A percentile compares a stretch with the other conserved stretches of the same genome.
Conservation (phyloP, 2,329 filamentous ascomycete species). For the Paecilomyces variotii region DNA sequence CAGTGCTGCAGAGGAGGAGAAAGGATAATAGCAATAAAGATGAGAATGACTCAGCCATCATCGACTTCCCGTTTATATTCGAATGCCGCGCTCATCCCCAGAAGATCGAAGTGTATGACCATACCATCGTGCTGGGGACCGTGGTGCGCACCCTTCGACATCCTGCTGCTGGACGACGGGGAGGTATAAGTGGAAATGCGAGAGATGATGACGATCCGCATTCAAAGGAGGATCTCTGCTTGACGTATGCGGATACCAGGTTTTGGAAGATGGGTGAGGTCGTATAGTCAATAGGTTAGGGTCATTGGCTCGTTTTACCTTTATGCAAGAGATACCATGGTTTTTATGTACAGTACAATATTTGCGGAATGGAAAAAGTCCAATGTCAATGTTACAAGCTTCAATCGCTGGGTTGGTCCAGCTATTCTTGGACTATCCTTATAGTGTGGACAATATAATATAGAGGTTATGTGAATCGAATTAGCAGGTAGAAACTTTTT, state of each 20-base stretch:
- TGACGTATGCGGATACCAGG: slow-evolving; percentile 35
- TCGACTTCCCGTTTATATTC: slow-evolving; percentile 32
- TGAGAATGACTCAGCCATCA: background rate
- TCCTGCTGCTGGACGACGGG: slow-evolving; percentile 1
- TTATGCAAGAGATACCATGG: background rate
- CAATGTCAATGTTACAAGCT: too few species aligned
- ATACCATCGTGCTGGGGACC: slow-evolving; percentile 32
- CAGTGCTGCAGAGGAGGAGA: slow-evolving; percentile 19
- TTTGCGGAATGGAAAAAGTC: background rate
- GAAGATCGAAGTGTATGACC: slow-evolving; percentile 30
- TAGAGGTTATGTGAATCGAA: background rate
- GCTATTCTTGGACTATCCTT: background rate
- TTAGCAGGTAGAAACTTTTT: background rate
- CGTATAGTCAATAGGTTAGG: slow-evolving; percentile 10
- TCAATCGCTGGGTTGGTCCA: too few species aligned
- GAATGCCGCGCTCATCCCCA: slow-evolving; percentile 31
- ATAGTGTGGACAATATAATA: background rate
- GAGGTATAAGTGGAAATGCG: slow-evolving; percentile 3
- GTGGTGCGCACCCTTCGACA: slow-evolving; percentile 23
- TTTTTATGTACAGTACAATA: background rate
- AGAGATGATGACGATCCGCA: background rate
- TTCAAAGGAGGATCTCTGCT: slow-evolving; percentile 19
- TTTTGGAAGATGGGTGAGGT: slow-evolving; percentile 36
- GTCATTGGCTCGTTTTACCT: background rate
- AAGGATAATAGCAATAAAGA: background rate